A percentile compares a stretch with the other conserved stretches of the same genome.
phyloP scores from a whole-genome alignment of 148 eudicot species.

The Fallopia convolvulus region DNA sequence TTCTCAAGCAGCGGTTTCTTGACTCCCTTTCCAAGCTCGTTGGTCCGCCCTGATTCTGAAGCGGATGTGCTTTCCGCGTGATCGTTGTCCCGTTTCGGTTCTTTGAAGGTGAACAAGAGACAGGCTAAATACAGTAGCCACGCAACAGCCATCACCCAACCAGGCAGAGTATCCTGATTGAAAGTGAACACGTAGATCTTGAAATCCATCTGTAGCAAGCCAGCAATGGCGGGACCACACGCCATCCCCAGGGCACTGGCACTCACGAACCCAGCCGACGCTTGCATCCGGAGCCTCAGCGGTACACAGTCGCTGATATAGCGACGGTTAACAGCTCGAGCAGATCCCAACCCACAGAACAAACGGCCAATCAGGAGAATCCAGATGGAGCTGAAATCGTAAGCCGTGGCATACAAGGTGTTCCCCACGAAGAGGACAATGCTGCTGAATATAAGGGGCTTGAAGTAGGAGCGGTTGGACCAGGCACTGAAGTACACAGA shows the following conservation, averaged over 20 bases:
- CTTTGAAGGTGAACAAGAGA: conserved; percentile 54
- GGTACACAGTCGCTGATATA: conserved; percentile 86
- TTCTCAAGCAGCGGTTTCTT: conserved; percentile 51
- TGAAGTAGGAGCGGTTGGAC: conserved; percentile 55
- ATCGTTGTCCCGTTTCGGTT: conserved; percentile 40
- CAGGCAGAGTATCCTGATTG: conserved; percentile 60
- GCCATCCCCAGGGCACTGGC: conserved; percentile 95
- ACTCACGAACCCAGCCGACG: conserved; percentile 82
- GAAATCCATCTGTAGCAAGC: conserved; percentile 59
- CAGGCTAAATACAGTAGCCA: conserved; percentile 61
- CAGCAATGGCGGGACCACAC: conserved; percentile 85
- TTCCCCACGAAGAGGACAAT: conserved; percentile 44
- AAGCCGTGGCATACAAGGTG: conserved; percentile 47
- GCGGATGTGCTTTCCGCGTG: conserved; percentile 13
- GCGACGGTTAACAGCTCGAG: conserved; percentile 77
- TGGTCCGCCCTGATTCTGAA: conserved; percentile 24
- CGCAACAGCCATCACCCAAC: conserved; percentile 78
- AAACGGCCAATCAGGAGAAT: conserved; percentile 48
- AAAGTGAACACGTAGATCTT: conserved; percentile 48
- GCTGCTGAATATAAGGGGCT: conserved; percentile 48
- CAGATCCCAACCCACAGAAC: conserved; percentile 69
- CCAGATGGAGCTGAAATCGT: conserved; percentile 37
- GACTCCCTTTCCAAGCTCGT: conserved; percentile 47
- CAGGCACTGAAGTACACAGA: conserved; percentile 62
- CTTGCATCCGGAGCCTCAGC: conserved; percentile 64